phyloP scores from a whole-genome alignment of 2,329 filamentous ascomycete genomes.

The Penicillium sp. region DNA sequence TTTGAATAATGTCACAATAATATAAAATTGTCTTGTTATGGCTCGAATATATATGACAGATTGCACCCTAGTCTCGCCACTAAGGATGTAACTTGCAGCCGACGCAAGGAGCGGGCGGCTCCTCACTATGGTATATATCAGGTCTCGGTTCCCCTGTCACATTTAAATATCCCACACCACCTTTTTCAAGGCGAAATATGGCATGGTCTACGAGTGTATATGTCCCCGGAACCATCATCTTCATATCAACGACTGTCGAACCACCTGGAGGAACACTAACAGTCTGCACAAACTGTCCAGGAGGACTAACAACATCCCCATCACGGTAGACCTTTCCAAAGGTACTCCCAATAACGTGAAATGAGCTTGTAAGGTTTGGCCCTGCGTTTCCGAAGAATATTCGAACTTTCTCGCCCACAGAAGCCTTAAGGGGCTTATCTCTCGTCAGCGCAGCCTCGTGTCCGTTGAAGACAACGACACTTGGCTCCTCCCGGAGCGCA shows the following conservation, averaged over 20 bases:
- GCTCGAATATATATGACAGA: no score
- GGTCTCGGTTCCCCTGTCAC: not conserved
- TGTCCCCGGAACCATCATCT: slow-evolving; percentile 1
- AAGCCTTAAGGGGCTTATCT: not conserved
- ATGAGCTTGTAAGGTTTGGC: not conserved
- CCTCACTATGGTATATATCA: not conserved
- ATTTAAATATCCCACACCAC: slow-evolving; percentile 1
- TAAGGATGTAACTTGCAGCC: not conserved
- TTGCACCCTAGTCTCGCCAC: no score
- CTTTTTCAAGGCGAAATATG: slow-evolving; percentile 4
- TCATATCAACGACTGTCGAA: not conserved
- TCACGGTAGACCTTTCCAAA: not conserved
- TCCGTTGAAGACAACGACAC: not conserved
- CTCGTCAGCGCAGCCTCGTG: not conserved
- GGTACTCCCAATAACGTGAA: not conserved
- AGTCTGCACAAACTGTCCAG: not conserved
- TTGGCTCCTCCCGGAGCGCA: not conserved
- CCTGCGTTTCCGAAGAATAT: not conserved
- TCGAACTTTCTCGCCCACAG: not conserved
- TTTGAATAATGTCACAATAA: no score
- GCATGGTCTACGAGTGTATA: slow-evolving; percentile 2
- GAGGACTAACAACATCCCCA: not conserved
- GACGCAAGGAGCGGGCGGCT: not conserved
- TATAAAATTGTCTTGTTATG: no score
- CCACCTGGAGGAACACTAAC: not conserved